Conservation (phyloP, 2,329 filamentous ascomycete species). For the Westerdykella aurantiaca region DNA sequence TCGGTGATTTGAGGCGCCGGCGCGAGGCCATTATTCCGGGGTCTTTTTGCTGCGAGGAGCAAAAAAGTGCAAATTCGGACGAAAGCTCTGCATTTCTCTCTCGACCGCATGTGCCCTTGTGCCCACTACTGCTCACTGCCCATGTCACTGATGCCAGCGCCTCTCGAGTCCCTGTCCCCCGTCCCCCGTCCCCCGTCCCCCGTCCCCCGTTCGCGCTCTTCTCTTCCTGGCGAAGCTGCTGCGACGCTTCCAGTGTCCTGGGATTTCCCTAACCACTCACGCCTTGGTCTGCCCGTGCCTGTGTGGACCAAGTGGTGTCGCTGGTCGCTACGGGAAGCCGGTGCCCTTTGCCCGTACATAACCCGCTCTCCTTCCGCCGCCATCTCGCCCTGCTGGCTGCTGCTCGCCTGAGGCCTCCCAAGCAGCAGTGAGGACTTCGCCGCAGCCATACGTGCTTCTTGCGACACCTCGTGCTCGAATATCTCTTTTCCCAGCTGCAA, state of each 20-base stretch:
- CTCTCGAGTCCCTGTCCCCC: too few relatives aligned
- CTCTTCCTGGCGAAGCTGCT: background rate
- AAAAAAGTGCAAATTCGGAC: too few relatives aligned
- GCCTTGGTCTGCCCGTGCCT: background rate
- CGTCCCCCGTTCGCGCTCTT: too few relatives aligned
- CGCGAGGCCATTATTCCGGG: too few relatives aligned
- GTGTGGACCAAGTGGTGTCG: background rate
- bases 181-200: too few relatives aligned
- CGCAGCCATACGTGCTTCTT: background rate
- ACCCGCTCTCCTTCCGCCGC: background rate
- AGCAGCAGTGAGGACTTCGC: background rate
- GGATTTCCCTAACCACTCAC: background rate
- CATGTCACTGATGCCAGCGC: too few relatives aligned
- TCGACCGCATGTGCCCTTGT: too few relatives aligned
- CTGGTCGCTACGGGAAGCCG: background rate
- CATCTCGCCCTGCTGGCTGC: background rate
- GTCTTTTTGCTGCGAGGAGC: too few relatives aligned
- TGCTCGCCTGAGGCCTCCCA: background rate
- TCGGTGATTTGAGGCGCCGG: too few relatives aligned
- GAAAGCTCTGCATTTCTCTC: too few relatives aligned
- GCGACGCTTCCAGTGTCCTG: background rate
- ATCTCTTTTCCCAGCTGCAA: background rate
- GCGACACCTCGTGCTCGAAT: background rate
- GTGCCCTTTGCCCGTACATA: background rate
- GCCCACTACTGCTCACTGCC: too few relatives aligned